A percentile compares a stretch with the other conserved stretches of the same genome.
phyloP scores from a whole-genome alignment of 495 filamentous ascomycete genomes.

The Penicillium tannophilum region DNA sequence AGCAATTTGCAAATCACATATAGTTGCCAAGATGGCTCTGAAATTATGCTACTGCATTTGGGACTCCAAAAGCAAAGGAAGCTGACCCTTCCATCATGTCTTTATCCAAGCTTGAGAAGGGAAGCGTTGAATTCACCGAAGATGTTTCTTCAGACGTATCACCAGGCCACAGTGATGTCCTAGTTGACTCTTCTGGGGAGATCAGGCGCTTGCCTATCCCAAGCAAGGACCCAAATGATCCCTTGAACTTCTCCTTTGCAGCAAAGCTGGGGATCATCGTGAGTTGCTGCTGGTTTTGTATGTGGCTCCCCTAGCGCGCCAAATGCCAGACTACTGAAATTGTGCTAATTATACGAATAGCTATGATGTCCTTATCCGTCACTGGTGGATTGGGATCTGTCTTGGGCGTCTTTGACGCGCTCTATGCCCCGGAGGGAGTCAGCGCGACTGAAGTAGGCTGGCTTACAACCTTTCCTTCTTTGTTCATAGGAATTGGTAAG shows the following conservation, averaged over 20 bases:
- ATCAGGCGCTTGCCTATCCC: conserved; percentile 35
- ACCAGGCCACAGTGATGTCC: too few species aligned
- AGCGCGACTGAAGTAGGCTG: conserved; percentile 33
- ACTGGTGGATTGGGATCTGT: conserved; percentile 35
- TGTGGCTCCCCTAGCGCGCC: too few species aligned
- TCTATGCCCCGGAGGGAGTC: conserved; percentile 31
- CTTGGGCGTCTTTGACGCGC: conserved; percentile 31
- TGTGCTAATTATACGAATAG: conserved; percentile 7
- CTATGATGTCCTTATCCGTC: conserved; percentile 37
- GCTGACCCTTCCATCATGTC: too few species aligned
- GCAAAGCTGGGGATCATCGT: conserved; percentile 35
- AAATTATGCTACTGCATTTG: too few species aligned
- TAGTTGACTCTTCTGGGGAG: conserved; percentile 9
- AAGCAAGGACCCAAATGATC: conserved; percentile 41
- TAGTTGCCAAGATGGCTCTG: too few species aligned
- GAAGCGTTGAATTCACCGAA: too few species aligned
- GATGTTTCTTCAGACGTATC: too few species aligned
- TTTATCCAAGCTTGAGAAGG: too few species aligned
- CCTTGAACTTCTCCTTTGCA: conserved; percentile 35
- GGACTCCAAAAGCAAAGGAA: too few species aligned
- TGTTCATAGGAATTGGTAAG: conserved; percentile 38
- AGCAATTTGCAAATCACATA: too few species aligned
- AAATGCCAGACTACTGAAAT: too few species aligned
- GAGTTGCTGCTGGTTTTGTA: conserved; percentile 43
- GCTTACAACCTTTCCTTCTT: conserved; percentile 34